A percentile compares a stretch with the other conserved stretches of the same genome.
These are phyloP conservation scores for Hypoxylon fuscum DNA, from an alignment of 495 filamentous ascomycete species.

Conservation along the genomic window DNA sequence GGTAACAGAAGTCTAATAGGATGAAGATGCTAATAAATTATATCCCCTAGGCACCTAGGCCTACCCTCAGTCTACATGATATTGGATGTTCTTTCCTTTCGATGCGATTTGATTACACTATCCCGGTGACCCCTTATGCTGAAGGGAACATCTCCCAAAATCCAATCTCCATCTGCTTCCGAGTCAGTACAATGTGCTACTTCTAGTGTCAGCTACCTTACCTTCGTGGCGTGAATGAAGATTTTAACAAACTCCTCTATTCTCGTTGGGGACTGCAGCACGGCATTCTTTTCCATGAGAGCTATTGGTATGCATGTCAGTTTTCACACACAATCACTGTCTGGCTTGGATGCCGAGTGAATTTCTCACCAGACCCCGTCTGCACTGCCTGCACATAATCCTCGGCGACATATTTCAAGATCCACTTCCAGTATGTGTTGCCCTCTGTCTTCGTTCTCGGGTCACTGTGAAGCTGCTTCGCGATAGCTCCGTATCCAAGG, in stretches of 20 bases:
- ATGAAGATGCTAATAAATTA: too few species aligned
- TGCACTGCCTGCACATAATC: slow-evolving; percentile 77
- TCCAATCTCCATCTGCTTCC: slow-evolving; percentile 76
- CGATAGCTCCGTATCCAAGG: slow-evolving; percentile 85
- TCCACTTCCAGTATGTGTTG: slow-evolving; percentile 91
- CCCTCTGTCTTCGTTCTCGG: slow-evolving; percentile 64
- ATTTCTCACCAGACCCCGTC: slow-evolving; percentile 68
- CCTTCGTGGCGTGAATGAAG: slow-evolving; percentile 85
- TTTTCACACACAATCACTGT: slow-evolving; percentile 9
- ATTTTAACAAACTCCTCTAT: slow-evolving; percentile 84
- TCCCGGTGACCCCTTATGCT: slow-evolving; percentile 8
- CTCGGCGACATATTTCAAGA: slow-evolving; percentile 82
- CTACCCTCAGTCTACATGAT: too few species aligned
- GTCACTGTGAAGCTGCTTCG: slow-evolving; percentile 68
- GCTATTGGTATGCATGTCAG: slow-evolving; percentile 56
- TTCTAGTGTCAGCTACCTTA: slow-evolving; percentile 45
- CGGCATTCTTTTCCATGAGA: slow-evolving; percentile 74
- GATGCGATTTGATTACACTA: background rate
- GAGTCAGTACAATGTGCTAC: slow-evolving; percentile 38
- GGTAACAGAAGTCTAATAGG: too few species aligned
- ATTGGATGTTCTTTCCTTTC: background rate
- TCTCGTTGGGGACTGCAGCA: slow-evolving; percentile 72
- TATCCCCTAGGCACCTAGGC: too few species aligned
- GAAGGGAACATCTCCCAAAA: slow-evolving; percentile 83
- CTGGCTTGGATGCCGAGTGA: background rate